phyloP scores from a whole-genome alignment of 352 stramenopile species.

The Phytophthora nicotianae region DNA sequence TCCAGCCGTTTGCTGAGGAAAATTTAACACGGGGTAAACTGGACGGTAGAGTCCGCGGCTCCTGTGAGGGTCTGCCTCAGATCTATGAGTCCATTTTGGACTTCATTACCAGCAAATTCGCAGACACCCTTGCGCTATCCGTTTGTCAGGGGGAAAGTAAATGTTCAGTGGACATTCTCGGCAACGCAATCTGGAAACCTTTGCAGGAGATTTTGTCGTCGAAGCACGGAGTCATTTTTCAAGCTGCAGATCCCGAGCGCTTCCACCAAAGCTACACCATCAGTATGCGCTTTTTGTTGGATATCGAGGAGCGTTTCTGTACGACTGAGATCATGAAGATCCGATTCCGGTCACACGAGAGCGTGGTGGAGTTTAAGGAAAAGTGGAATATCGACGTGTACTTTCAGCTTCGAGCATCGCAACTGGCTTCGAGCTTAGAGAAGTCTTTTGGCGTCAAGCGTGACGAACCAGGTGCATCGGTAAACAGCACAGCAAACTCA shows the following conservation, averaged over 20 bases:
- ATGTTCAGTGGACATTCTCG: conserved; percentile 77
- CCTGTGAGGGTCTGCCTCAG: conserved; percentile 71
- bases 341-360: conserved; percentile 75
- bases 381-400: conserved; percentile 91
- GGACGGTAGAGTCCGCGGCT: conserved; percentile 72
- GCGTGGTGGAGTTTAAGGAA: conserved; percentile 80
- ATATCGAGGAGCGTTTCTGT: conserved; percentile 64
- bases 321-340: conserved; percentile 57
- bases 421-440: conserved; percentile 59
- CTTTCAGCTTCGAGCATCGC: conserved; percentile 74
- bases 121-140: conserved; percentile 54
- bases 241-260: conserved; percentile 71
- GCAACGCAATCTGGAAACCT: conserved; percentile 85
- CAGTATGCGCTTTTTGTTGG: conserved; percentile 71
- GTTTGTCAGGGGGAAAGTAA: conserved; percentile 75
- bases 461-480: conserved; percentile 21
- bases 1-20: conserved; percentile 81
- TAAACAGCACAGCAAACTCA: background rate
- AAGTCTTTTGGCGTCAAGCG: conserved; percentile 50
- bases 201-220: conserved; percentile 65
- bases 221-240: conserved; percentile 85
- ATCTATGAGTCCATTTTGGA: conserved; percentile 79
- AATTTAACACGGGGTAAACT: conserved; percentile 78
- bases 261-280: conserved; percentile 86
- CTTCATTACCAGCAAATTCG: conserved; percentile 79